Conservation (phyloP, 208 protist genomes). For the Leishmania aethiopica region DNA sequence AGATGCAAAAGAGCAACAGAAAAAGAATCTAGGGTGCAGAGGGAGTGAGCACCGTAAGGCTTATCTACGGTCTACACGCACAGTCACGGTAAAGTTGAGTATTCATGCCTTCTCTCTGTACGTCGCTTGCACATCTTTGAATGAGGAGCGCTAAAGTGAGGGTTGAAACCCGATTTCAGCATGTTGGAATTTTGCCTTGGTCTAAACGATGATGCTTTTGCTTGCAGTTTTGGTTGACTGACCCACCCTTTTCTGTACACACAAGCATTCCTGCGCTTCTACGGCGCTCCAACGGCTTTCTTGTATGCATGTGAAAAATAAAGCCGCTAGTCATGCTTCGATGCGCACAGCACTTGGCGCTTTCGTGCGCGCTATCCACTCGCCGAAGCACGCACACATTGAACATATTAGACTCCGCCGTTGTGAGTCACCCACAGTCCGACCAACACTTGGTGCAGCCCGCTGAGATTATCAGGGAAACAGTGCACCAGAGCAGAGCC, state of each 20-base stretch:
- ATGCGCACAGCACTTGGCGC: not conserved
- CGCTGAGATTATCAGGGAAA: slow-evolving; percentile 66
- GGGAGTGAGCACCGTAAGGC: not conserved
- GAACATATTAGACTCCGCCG: not conserved
- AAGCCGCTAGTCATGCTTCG: slow-evolving; percentile 15
- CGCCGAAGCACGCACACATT: not conserved
- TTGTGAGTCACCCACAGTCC: not conserved
- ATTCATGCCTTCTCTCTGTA: not conserved
- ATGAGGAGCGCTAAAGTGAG: not conserved
- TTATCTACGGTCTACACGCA: not conserved
- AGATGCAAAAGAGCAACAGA: not conserved
- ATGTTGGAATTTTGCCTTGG: not conserved
- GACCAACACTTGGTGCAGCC: slow-evolving; percentile 4
- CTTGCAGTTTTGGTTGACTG: not conserved
- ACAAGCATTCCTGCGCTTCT: not conserved
- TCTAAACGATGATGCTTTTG: not conserved
- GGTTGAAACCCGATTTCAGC: not conserved
- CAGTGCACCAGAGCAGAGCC: slow-evolving; percentile 5
- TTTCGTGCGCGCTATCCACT: not conserved
- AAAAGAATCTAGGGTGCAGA: not conserved
- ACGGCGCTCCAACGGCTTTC: not conserved
- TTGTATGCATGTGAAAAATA: not conserved
- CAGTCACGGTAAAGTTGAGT: not conserved
- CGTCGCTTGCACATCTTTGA: not conserved
- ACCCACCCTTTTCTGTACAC: not conserved